A percentile compares a stretch with the other conserved stretches of the same genome.
Conservation (phyloP, 1,139 yeast species). For the Blastobotrys serpentis region DNA sequence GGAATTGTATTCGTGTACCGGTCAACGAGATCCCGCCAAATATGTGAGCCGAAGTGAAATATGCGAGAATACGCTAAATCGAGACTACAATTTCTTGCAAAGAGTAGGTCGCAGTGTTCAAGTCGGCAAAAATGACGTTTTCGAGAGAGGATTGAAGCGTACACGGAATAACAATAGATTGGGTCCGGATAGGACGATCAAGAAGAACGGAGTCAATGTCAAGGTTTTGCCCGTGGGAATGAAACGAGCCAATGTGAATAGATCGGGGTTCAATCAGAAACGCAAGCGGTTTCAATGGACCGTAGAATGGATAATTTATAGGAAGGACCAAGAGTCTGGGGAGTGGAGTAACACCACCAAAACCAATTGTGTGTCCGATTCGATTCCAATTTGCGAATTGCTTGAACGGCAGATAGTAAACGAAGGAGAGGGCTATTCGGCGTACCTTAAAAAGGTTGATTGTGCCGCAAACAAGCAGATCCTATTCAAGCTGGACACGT, state of each 20-base stretch:
- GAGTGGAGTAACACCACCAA: slow-evolving; percentile 2
- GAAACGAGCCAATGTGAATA: slow-evolving; percentile 66
- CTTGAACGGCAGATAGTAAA: not conserved
- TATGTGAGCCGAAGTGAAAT: slow-evolving; percentile 44
- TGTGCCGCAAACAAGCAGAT: slow-evolving; percentile 25
- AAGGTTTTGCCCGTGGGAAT: slow-evolving; percentile 67
- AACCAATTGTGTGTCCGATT: not conserved
- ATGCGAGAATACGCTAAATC: slow-evolving; percentile 46
- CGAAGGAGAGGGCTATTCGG: slow-evolving; percentile 2
- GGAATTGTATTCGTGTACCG: slow-evolving; percentile 59
- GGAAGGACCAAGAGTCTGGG: not conserved
- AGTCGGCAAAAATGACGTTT: slow-evolving; percentile 27
- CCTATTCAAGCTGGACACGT: slow-evolving; percentile 25
- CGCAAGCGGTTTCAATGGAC: slow-evolving; percentile 72
- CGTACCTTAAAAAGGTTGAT: slow-evolving; percentile 26
- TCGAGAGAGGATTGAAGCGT: slow-evolving; percentile 12
- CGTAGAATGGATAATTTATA: slow-evolving; percentile 63
- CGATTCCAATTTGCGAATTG: not conserved
- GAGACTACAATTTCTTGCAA: slow-evolving; percentile 80
- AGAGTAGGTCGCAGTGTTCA: slow-evolving; percentile 54
- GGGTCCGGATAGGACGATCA: slow-evolving; percentile 7
- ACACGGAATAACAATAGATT: slow-evolving; percentile 11
- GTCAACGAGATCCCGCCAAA: slow-evolving; percentile 59
- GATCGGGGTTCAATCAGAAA: slow-evolving; percentile 71
- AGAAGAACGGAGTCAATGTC: slow-evolving; percentile 48